phyloP scores from a whole-genome alignment of 345 rosid genomes.

The Carallia pectinifolia region DNA sequence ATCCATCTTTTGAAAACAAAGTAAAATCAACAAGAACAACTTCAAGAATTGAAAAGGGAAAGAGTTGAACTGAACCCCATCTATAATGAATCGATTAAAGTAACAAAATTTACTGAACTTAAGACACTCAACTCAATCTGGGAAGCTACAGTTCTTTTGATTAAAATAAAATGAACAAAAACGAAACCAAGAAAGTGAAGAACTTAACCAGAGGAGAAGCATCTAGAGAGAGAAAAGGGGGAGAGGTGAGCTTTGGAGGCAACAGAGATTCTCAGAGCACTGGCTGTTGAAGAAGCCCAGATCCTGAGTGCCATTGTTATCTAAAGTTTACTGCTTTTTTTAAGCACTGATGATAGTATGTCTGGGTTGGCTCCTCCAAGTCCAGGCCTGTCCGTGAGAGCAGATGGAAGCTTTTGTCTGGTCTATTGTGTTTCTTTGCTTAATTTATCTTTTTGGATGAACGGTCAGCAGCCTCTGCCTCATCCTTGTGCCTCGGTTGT shows the following conservation, averaged over 20 bases:
- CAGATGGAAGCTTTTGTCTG: not conserved
- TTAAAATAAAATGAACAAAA: not conserved
- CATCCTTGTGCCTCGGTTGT: constrained; percentile 38
- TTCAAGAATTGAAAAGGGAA: not conserved
- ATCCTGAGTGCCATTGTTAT: constrained; percentile 72
- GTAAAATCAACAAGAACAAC: not conserved
- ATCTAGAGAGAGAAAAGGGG: constrained; percentile 62
- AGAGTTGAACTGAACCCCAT: not conserved
- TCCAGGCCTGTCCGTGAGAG: not conserved
- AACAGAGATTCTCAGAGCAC: constrained; percentile 68
- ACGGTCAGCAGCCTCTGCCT: constrained; percentile 74
- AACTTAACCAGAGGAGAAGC: constrained; percentile 69
- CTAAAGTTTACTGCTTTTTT: not conserved
- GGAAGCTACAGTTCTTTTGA: not conserved
- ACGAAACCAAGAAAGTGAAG: not conserved
- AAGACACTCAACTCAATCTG: not conserved
- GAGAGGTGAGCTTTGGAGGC: constrained; percentile 44
- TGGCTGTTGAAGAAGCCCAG: constrained; percentile 97
- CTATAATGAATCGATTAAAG: not conserved
- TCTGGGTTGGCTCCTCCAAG: constrained; percentile 18
- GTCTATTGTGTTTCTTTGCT: constrained; percentile 1
- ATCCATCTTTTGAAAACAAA: too few species aligned
- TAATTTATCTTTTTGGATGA: constrained; percentile 53
- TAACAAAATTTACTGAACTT: not conserved
- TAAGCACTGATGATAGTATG: not conserved